Evolutionary conservation across 345 rosid genomes (phyloP), one percentile per base, ranked within the genome.

Genomic region (Mangifera indica): DNA sequence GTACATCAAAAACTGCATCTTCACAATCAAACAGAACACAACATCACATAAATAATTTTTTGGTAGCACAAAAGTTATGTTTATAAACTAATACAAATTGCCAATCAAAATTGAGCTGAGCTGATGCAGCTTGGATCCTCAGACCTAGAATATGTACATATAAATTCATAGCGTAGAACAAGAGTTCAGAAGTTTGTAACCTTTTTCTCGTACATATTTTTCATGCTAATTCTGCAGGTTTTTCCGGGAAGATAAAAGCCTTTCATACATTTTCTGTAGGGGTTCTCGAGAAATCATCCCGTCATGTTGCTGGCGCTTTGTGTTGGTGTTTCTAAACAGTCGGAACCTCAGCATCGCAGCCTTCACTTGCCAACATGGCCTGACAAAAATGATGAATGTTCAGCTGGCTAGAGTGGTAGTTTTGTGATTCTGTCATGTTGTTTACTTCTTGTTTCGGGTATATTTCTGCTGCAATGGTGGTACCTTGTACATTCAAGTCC

Each of bases 401-500:
- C 3, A 14, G 69, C 24, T 56, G 60, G 57, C 18, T 75, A 49
- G 48, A 44, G 60, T 63, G 40, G 67, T 56, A 22, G 25, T 66
- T 73, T 18, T 5, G 25, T 24, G 66, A 26, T 64, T 53, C 66
- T 0, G 46, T 63, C 45, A 54, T 60, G 51, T 25, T 21, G 12
- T n/a, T 53, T n/a, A 22, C 52, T 46, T 65, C 61, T 45, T 57
- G 57, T 48, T 69, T 53, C 60, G 65, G 76, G 21, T 54, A 20
- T 7, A 8, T 7, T 5, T 60, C 34, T 63, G 76, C 37, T 13
- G 65, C 40, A 18, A 54, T 45, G 3, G 78, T 63, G 78, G 74
- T 81, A 25, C 77, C 79, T 54, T 22, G 77, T 14, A 77, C 69
- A 49, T 84, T 81, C 44, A 74, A 45, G 20, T 86, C 91, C 90